Conservation (phyloP, 2,329 filamentous ascomycete genomes). For the Beauveria scarabaeidicola region DNA sequence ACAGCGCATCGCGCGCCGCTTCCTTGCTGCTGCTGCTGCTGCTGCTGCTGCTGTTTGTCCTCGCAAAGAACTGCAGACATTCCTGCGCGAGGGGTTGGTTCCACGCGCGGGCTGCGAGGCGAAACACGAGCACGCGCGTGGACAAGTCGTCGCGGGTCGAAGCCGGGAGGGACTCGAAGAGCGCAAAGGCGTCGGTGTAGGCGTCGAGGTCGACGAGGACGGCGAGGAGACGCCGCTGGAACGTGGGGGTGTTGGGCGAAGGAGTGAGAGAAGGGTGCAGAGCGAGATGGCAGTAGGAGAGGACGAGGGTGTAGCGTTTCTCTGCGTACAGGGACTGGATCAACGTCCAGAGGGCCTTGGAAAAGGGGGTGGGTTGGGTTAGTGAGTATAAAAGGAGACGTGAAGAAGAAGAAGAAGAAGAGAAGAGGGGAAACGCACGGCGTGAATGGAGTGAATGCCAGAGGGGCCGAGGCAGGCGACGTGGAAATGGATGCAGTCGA, state of each 20-base stretch:
- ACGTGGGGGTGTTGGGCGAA: conserved; percentile 60
- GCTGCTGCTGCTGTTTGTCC: too few relatives aligned
- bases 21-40: conserved; percentile 28
- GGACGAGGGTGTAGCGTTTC: conserved; percentile 19
- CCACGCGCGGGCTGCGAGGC: conserved; percentile 52
- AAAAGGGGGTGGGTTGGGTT: too few relatives aligned
- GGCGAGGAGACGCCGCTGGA: conserved; percentile 63
- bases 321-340: not conserved
- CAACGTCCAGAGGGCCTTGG: not conserved
- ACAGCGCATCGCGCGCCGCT: conserved; percentile 50
- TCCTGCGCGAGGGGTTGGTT: conserved; percentile 51
- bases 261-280: conserved; percentile 51
- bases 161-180: conserved; percentile 52
- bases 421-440: not conserved
- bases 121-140: conserved; percentile 69
- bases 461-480: not conserved
- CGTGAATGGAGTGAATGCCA: not conserved
- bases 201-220: conserved; percentile 50
- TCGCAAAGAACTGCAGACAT: conserved; percentile 50
- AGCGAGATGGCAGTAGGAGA: conserved; percentile 64
- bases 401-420: not conserved
- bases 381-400: not conserved
- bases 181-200: conserved; percentile 16
- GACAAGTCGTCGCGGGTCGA: conserved; percentile 50
- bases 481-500: not conserved